phyloP scores from a whole-genome alignment of 2,329 filamentous ascomycete genomes.

The Ceratocystis lukuohia region DNA sequence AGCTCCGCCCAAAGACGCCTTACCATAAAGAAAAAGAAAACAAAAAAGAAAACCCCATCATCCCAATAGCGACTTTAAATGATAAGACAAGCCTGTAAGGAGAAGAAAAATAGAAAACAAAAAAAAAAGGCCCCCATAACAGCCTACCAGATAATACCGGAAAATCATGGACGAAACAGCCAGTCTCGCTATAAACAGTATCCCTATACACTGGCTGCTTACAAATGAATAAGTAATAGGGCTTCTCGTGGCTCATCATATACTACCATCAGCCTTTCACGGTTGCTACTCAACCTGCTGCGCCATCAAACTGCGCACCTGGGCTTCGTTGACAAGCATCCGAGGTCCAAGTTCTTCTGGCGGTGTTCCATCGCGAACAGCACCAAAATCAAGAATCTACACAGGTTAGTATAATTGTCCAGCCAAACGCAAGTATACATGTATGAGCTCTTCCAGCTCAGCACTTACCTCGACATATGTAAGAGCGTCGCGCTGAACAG shows the following conservation, averaged over 20 bases:
- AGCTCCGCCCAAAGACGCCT: background rate
- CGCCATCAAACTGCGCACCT: conserved; percentile 30
- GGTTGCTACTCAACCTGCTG: conserved; percentile 28
- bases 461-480: conserved; percentile 85
- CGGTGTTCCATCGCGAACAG: conserved; percentile 73
- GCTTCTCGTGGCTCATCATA: background rate
- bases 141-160: background rate
- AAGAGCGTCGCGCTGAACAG: conserved; percentile 79
- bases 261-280: background rate
- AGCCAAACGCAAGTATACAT: background rate
- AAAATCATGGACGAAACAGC: background rate
- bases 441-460: conserved; percentile 7
- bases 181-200: background rate
- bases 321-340: conserved; percentile 49
- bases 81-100: background rate
- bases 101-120: background rate
- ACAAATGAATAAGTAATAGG: background rate
- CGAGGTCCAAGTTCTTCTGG: conserved; percentile 65
- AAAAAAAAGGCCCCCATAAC: background rate
- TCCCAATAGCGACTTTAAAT: background rate
- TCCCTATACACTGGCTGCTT: background rate
- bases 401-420: conserved; percentile 26
- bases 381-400: conserved; percentile 94
- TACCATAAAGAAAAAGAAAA: background rate
- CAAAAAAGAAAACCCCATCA: too few relatives aligned